Evolutionary conservation across 148 eudicot genomes (phyloP).

Genomic region (Persicaria maculosa): DNA sequence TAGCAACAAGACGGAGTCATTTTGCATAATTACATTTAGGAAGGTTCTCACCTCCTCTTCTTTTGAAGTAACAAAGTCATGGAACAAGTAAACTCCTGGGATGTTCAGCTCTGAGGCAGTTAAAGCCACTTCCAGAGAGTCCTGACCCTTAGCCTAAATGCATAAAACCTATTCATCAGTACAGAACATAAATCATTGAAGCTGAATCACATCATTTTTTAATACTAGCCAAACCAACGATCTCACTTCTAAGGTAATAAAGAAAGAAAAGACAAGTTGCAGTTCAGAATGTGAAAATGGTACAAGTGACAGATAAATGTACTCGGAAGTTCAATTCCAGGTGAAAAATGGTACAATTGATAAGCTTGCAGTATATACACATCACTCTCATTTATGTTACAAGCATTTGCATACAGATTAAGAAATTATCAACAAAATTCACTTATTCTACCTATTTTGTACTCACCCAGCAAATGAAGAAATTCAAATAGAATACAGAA

Average conservation of each 20-base stretch:
- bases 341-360: background rate
- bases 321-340: background rate
- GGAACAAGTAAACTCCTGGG: constrained; percentile 74
- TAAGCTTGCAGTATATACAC: background rate
- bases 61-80: constrained; percentile 58
- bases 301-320: background rate
- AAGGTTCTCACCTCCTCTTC: constrained; percentile 77
- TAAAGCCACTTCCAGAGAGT: constrained; percentile 53
- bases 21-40: background rate
- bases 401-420: background rate
- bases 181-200: background rate
- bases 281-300: background rate
- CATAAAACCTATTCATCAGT: background rate
- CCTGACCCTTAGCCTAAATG: constrained; percentile 40
- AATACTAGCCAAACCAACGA: background rate
- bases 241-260: background rate
- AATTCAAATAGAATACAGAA: background rate
- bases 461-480: background rate
- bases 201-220: background rate
- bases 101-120: constrained; percentile 69
- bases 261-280: background rate
- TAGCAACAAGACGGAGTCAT: background rate
- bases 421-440: background rate
- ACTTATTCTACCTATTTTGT: background rate
- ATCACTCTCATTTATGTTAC: background rate